Evolutionary conservation across 2,329 filamentous ascomycete genomes (phyloP).

Genomic region (Penicillium sp.): DNA sequence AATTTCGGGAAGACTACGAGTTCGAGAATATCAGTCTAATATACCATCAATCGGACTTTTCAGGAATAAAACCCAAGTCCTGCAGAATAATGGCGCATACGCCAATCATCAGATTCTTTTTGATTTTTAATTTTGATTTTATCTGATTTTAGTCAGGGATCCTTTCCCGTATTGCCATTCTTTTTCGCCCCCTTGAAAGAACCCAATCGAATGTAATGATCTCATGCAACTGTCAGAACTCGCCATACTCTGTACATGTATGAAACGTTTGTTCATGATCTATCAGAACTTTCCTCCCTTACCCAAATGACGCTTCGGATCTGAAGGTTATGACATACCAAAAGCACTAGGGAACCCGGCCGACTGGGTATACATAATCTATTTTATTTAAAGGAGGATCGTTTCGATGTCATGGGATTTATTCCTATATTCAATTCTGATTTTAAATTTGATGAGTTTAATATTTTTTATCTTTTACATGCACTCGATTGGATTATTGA

Average conservation of each 20-base stretch:
- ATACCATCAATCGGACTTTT: neutral
- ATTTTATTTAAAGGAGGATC: neutral
- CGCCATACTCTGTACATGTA: neutral
- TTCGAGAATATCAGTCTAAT: neutral
- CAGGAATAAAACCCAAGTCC: neutral
- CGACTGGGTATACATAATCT: neutral
- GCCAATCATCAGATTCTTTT: too few species aligned
- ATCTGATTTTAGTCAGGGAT: neutral
- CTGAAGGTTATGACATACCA: neutral
- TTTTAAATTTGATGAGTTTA: neutral
- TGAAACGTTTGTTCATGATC: neutral
- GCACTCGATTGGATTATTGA: neutral
- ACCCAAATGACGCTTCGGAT: too few species aligned
- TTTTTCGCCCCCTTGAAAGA: neutral
- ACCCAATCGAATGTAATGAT: constrained; percentile 5
- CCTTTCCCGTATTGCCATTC: neutral
- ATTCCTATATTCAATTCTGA: neutral
- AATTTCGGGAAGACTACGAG: neutral
- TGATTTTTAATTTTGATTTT: neutral
- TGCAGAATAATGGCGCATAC: too few species aligned
- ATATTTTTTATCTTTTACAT: neutral
- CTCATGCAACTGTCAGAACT: constrained; percentile 10
- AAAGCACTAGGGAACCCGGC: neutral
- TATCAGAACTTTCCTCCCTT: neutral
- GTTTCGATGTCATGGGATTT: neutral